These are phyloP conservation scores for Annulohypoxylon stygium DNA, from an alignment of 495 filamentous ascomycete genomes.

Conservation along the genomic window DNA sequence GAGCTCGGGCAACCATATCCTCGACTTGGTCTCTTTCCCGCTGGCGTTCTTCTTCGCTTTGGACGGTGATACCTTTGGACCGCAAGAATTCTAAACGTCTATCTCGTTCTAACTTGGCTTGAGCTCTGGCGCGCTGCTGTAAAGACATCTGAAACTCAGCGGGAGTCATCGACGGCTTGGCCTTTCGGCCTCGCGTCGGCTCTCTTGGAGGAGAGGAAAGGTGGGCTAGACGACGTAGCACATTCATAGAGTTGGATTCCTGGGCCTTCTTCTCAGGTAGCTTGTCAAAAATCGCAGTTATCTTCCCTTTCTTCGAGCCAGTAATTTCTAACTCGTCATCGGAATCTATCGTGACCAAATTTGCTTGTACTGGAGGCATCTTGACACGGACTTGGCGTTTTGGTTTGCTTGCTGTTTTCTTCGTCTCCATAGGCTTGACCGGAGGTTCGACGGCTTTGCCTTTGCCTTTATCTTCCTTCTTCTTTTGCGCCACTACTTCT, in stretches of 20 bases:
- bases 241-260: conserved; percentile 74
- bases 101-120: conserved; percentile 82
- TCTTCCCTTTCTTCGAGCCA: conserved; percentile 51
- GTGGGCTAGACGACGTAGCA: conserved; percentile 79
- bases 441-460: conserved; percentile 57
- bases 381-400: conserved; percentile 60
- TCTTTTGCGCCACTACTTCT: conserved; percentile 37
- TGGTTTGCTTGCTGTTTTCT: conserved; percentile 32
- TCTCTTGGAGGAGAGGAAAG: conserved; percentile 73
- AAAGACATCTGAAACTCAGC: conserved; percentile 77
- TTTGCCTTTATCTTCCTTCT: conserved; percentile 67
- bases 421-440: conserved; percentile 20
- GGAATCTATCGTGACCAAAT: conserved; percentile 48
- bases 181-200: conserved; percentile 45
- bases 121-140: conserved; percentile 76
- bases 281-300: conserved; percentile 76
- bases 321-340: conserved; percentile 58
- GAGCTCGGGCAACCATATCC: conserved; percentile 85
- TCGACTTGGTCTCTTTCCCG: conserved; percentile 83
- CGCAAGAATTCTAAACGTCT: conserved; percentile 81
- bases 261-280: conserved; percentile 68
- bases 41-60: conserved; percentile 86
- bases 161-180: conserved; percentile 69
- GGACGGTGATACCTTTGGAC: conserved; percentile 83
- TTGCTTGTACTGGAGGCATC: conserved; percentile 51